Evolutionary conservation across 345 rosid genomes (phyloP), one percentile per base, ranked within the genome.

Genomic region (Hibiscus syriacus): DNA sequence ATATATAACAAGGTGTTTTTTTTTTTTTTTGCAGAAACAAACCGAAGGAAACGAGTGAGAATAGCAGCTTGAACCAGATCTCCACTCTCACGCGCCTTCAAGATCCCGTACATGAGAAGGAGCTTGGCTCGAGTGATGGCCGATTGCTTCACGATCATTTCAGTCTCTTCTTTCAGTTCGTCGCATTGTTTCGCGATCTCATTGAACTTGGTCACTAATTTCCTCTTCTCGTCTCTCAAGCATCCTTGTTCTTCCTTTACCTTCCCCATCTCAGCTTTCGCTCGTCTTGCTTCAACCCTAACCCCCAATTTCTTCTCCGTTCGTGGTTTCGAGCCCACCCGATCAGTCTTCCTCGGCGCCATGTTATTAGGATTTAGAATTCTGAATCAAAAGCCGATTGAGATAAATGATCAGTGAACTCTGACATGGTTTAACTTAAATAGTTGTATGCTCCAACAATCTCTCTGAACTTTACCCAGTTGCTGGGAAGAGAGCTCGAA

Each of bases 21-120:
- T n/a, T n/a, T n/a, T n/a, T n/a, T 14, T 13, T 0, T 12, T 60
- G 65, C 19, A 20, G 48, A 22, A 60, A 20, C 49, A 13, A 60
- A 66, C 70, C 70, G 59, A 49, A 66, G 70, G 12, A 14, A 5
- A 25, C 36, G 29, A 29, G 70, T 50, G 19, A 53, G 45, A 3
- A 1, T 11, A 3, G 59, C 59, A 20, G 70, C 70, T 66, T 32
- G 13, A 66, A 7, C 13, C 6, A 3, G 20, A 30, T 66, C 30
- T 50, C 70, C 70, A 5, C 2, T 6, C 25, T 50, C 56, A 4
- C 48, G 58, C 0, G 70, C 70, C 30, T 53, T 49, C 12, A 66
- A 22, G 17, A 66, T 50, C 14, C 23, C 32, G 29, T 19, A 66
- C 70, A 66, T 66, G 7, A 66, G 46, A 27, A 10, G 11, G 16